phyloP scores from a whole-genome alignment of 2,329 filamentous ascomycete genomes.

The Hysterium pulicare region DNA sequence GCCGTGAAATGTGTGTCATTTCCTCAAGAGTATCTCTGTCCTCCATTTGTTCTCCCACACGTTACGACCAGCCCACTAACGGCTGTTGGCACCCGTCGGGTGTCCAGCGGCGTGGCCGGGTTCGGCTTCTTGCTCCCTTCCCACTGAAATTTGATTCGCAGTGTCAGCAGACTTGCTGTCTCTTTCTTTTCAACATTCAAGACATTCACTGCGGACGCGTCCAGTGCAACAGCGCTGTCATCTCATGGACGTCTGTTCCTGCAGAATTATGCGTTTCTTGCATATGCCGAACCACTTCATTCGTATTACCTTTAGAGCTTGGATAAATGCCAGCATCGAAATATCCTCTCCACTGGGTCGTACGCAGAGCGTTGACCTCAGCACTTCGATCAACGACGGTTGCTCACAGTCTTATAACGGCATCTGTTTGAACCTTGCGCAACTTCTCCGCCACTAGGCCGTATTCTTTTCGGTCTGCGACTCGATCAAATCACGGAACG shows the following conservation, averaged over 20 bases:
- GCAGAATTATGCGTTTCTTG: not conserved
- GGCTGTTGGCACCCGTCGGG: too few species aligned
- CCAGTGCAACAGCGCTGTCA: not conserved
- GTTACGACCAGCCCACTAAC: too few species aligned
- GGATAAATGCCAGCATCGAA: not conserved
- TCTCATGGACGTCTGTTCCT: not conserved
- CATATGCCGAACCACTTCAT: not conserved
- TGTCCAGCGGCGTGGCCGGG: too few species aligned
- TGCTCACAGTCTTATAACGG: not conserved
- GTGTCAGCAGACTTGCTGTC: too few species aligned
- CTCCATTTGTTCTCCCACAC: too few species aligned
- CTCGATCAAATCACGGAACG: not conserved
- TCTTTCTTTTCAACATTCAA: too few species aligned
- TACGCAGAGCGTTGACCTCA: not conserved
- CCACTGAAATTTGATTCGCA: too few species aligned
- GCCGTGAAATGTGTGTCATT: too few species aligned
- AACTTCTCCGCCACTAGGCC: not conserved
- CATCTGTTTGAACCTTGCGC: not conserved
- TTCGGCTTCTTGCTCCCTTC: too few species aligned
- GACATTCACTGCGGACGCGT: too few species aligned
- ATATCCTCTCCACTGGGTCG: not conserved
- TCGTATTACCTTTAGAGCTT: conserved; percentile 1
- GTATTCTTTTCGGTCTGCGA: not conserved
- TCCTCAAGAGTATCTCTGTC: too few species aligned
- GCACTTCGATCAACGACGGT: not conserved